Evolutionary conservation across 2,329 filamentous ascomycete genomes (phyloP).

Genomic region (Gliomastix tumulicola): DNA sequence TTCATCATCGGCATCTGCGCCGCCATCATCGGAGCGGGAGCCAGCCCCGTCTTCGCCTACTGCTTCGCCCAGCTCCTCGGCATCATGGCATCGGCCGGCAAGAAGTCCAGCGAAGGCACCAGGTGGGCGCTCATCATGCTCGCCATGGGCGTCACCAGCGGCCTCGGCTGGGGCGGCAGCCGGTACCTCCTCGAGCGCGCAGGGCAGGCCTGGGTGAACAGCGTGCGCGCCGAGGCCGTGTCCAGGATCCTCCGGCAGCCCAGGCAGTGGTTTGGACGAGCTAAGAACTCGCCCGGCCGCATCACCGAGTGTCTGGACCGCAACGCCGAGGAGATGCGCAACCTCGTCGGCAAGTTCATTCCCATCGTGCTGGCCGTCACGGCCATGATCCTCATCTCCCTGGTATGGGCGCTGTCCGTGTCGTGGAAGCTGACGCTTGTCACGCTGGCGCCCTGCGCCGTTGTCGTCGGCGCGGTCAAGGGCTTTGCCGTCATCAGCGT

Average conservation of each 20-base stretch:
- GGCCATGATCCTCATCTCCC: slow-evolving; percentile 60
- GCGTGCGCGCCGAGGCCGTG: slow-evolving; percentile 61
- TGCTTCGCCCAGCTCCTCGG: slow-evolving; percentile 66
- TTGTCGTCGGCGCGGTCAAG: slow-evolving; percentile 60
- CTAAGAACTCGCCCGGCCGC: slow-evolving; percentile 54
- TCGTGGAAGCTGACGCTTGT: slow-evolving; percentile 81
- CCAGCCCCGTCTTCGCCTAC: slow-evolving; percentile 70
- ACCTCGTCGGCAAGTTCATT: slow-evolving; percentile 71
- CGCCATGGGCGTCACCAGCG: slow-evolving; percentile 60
- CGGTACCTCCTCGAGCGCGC: slow-evolving; percentile 66
- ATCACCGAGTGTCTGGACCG: slow-evolving; percentile 70
- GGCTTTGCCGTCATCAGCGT: slow-evolving; percentile 58
- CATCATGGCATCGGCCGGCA: slow-evolving; percentile 54
- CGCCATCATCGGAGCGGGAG: slow-evolving; percentile 56
- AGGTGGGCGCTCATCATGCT: slow-evolving; percentile 67
- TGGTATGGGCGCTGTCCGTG: slow-evolving; percentile 66
- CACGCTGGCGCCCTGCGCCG: slow-evolving; percentile 59
- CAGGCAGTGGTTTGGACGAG: slow-evolving; percentile 68
- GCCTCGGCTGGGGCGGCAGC: slow-evolving; percentile 54
- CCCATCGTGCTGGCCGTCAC: slow-evolving; percentile 61
- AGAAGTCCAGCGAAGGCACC: slow-evolving; percentile 42
- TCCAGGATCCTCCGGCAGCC: slow-evolving; percentile 68
- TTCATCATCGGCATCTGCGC: slow-evolving; percentile 55
- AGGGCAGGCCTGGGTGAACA: slow-evolving; percentile 72
- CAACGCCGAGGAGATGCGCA: slow-evolving; percentile 81